A percentile compares a stretch with the other conserved stretches of the same genome.
Evolutionary conservation across 176 grass and related monocot species (phyloP).

Genomic region (Avena insularis): DNA sequence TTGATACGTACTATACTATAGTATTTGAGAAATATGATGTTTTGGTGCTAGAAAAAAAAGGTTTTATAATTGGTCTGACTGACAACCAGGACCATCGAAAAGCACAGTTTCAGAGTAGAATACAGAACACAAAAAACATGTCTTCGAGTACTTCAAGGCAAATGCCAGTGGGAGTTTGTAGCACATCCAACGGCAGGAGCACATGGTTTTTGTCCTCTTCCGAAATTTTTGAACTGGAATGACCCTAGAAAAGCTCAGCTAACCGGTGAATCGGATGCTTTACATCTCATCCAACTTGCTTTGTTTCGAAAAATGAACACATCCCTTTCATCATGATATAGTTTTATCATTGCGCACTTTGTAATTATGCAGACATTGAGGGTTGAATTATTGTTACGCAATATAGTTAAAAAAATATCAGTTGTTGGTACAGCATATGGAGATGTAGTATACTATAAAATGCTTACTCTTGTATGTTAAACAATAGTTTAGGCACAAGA

Average conservation of each 20-base stretch:
- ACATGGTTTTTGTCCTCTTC: not conserved
- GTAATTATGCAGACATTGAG: not conserved
- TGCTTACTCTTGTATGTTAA: not conserved
- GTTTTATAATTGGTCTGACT: not conserved
- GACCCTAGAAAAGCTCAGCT: not conserved
- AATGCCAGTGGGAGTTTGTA: not conserved
- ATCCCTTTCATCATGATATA: not conserved
- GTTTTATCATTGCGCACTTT: not conserved
- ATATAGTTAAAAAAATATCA: not conserved
- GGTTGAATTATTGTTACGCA: slow-evolving; percentile 32
- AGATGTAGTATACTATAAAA: slow-evolving; percentile 4
- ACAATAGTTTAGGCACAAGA: slow-evolving; percentile 16
- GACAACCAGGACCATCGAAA: not conserved
- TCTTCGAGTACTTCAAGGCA: not conserved
- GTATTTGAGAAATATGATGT: not conserved
- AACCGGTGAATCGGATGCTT: not conserved
- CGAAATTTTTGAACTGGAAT: not conserved
- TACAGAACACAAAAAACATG: not conserved
- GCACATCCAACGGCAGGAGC: not conserved
- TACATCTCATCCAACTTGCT: not conserved
- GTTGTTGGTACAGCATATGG: not conserved
- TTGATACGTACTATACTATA: too few species aligned
- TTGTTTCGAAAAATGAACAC: not conserved
- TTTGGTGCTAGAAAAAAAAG: not conserved
- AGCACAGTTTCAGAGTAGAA: not conserved